Evolutionary conservation across 2,329 filamentous ascomycete genomes (phyloP).

Genomic region (Zopfia rhizophila): DNA sequence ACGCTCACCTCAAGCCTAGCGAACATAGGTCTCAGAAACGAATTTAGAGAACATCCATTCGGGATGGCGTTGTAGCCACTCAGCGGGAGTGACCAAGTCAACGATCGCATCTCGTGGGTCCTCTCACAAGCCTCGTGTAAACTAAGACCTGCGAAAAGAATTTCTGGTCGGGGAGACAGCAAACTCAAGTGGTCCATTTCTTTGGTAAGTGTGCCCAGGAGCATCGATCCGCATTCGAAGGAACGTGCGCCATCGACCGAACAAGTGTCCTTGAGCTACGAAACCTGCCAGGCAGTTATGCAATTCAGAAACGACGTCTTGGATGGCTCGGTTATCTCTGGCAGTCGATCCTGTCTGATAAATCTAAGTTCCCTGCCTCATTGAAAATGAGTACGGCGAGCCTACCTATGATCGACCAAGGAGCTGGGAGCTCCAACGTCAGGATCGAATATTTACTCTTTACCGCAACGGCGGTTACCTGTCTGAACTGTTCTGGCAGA

Average conservation of each 20-base stretch:
- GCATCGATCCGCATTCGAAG: constrained; percentile 24
- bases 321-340: constrained; percentile 14
- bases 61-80: no score
- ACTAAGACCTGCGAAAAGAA: constrained; percentile 22
- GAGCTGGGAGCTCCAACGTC: constrained; percentile 22
- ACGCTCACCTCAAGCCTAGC: no score
- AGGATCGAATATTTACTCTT: constrained; percentile 10
- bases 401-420: constrained; percentile 16
- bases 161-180: constrained; percentile 15
- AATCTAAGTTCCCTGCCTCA: constrained; percentile 1
- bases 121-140: constrained; percentile 5
- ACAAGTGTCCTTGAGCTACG: constrained; percentile 7
- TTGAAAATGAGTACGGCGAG: not conserved
- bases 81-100: no score
- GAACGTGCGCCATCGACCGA: not conserved
- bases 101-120: no score
- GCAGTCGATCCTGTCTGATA: constrained; percentile 16
- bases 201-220: constrained; percentile 31
- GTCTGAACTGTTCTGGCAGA: not conserved
- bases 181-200: constrained; percentile 17
- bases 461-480: not conserved
- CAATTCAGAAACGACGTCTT: constrained; percentile 9
- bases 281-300: constrained; percentile 9
- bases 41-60: no score
- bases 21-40: no score